Base-by-base conservation (phyloP, 2,329 filamentous ascomycete species). In the Harringtonia lauricola region DNA sequence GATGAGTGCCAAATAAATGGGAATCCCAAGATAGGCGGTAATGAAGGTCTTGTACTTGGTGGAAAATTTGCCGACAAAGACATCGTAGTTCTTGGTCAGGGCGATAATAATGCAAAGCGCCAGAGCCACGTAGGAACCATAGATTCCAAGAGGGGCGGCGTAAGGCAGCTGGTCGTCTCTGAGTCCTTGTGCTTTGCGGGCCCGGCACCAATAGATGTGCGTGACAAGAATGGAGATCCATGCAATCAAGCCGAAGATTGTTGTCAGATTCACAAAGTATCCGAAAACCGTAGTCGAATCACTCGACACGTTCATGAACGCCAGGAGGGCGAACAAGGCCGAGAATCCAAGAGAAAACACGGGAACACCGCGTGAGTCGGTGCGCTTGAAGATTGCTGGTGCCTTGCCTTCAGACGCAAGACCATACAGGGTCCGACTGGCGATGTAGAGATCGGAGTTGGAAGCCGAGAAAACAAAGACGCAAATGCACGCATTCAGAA, bases 401-500 rank as follows among this genome's bases (percentile, higher is more conserved):
- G 66, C 66, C 35, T 65, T 63, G 5, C 60, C 53, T 26, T 64
- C 61, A 36, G 58, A 55, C 17, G 63, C 60, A 2, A 66, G 53
- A 2, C 59, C 60, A 51, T 59, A 67, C 10, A 64, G 52, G 1
- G 62, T 62, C n/a, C 66, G 57, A 3, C 64, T 64, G 0, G 59
- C 62, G 30, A 62, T 58, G 52, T 67, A 68, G 48, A 77, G 68
- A 52, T 77, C 77, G 24, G 71, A 74, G 58, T 78, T 78, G 3
- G 74, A 74, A 3, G 76, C 75, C 38, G 68, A 74, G 46, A 78
- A 70, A 8, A 72, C 72, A 21, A 74, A 70, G 10, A 68, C 68
- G 28, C 79, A 64, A 13, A 81, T 64, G 52, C 77, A 62, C 3
- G 70, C 74, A 54, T 81, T 80, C 56, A 80, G 72, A 33, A 78